Percentiles rank a stretch among this genome's conserved stretches.
Conservation (phyloP, 2,329 filamentous ascomycete species). For the Neonectria coccinea region DNA sequence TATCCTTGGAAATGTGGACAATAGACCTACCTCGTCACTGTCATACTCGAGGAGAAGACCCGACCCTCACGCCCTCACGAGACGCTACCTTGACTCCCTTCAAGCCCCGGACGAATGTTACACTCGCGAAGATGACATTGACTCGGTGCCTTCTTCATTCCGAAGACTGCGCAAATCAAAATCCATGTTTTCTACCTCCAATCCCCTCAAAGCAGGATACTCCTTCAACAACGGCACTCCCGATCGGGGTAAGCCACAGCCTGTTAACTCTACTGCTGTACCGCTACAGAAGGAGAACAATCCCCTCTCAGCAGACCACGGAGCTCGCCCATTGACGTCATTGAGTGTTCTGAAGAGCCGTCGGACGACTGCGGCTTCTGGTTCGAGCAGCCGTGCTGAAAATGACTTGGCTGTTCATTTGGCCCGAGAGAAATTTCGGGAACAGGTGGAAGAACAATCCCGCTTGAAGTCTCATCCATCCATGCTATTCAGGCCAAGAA, state of each 20-base stretch:
- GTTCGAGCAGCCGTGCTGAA: constrained; percentile 34
- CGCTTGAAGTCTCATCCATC: constrained; percentile 57
- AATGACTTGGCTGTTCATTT: constrained; percentile 53
- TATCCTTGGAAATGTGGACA: constrained; percentile 28
- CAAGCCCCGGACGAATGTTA: constrained; percentile 57
- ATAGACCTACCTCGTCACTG: constrained; percentile 33
- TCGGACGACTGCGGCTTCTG: constrained; percentile 40
- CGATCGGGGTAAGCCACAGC: constrained; percentile 24
- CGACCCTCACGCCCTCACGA: constrained; percentile 35
- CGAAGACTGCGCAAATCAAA: constrained; percentile 65
- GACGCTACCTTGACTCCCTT: constrained; percentile 42
- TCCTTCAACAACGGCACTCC: constrained; percentile 27
- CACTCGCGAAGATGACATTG: constrained; percentile 61
- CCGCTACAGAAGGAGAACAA: constrained; percentile 47
- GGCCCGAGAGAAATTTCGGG: constrained; percentile 52
- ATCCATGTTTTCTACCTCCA: constrained; percentile 62
- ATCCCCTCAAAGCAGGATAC: constrained; percentile 27
- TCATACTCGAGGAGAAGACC: constrained; percentile 26
- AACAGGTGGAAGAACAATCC: constrained; percentile 50
- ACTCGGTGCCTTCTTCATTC: constrained; percentile 61
- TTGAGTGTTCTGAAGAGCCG: constrained; percentile 63
- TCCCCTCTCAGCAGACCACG: constrained; percentile 18
- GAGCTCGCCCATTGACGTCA: constrained; percentile 61
- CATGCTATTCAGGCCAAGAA: constrained; percentile 56
- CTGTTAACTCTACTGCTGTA: constrained; percentile 23